These are phyloP conservation scores for Astrocystis sublimbata DNA, from an alignment of 495 filamentous ascomycete species.

Conservation along the genomic window DNA sequence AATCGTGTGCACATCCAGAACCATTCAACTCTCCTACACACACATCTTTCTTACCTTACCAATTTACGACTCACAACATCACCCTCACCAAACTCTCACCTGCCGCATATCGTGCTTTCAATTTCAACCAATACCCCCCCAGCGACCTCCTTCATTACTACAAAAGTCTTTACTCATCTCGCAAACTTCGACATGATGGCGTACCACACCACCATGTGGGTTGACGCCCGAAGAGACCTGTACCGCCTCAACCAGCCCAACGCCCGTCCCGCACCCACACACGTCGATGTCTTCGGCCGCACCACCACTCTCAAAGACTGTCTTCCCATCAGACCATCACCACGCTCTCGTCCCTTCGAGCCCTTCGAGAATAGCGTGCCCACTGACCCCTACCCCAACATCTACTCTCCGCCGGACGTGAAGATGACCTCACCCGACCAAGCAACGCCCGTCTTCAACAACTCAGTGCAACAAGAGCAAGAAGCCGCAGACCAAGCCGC, in stretches of 20 bases:
- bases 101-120: neutral
- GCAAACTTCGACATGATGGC: neutral
- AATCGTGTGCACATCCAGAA: too few relatives aligned
- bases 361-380: constrained; percentile 6
- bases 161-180: too few relatives aligned
- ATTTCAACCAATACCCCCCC: neutral
- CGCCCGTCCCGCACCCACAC: neutral
- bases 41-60: too few relatives aligned
- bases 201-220: neutral
- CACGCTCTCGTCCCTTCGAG: constrained; percentile 12
- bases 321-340: neutral
- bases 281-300: neutral
- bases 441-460: neutral
- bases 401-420: too few relatives aligned
- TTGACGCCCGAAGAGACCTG: constrained; percentile 2
- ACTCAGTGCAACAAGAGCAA: neutral
- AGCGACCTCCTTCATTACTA: neutral
- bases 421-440: neutral
- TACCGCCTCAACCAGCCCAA: neutral
- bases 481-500: neutral
- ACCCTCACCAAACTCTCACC: neutral
- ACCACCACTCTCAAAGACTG: neutral
- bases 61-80: neutral
- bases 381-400: too few relatives aligned
- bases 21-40: too few relatives aligned